Conservation (phyloP, 495 filamentous ascomycete species). For the Tuber melanosporum region DNA sequence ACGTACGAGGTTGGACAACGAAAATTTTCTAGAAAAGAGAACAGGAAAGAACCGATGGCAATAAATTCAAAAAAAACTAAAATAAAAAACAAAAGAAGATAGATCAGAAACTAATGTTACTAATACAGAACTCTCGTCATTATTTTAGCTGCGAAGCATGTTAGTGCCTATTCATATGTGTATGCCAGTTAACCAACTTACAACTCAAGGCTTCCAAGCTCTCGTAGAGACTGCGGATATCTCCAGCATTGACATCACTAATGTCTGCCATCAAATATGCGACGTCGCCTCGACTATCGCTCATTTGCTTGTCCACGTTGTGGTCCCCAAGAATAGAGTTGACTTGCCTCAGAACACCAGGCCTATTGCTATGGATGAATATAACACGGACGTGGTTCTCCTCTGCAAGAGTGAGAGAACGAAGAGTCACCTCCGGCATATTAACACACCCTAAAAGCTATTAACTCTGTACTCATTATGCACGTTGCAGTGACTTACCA, state of each 20-base stretch:
- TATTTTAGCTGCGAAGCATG: slow-evolving; percentile 59
- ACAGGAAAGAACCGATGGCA: background rate
- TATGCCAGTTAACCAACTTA: background rate
- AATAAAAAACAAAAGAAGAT: background rate
- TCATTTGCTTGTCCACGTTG: slow-evolving; percentile 98
- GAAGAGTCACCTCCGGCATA: slow-evolving; percentile 83
- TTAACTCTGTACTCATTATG: background rate
- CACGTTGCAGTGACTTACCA: slow-evolving; percentile 36
- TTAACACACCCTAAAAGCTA: slow-evolving; percentile 54
- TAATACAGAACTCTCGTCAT: slow-evolving; percentile 81
- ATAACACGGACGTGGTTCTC: slow-evolving; percentile 79
- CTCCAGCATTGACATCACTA: slow-evolving; percentile 66
- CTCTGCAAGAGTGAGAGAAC: slow-evolving; percentile 79
- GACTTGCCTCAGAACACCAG: slow-evolving; percentile 85
- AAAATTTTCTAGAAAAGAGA: background rate
- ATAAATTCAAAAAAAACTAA: background rate
- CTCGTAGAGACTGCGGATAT: slow-evolving; percentile 79
- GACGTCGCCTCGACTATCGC: slow-evolving; percentile 85
- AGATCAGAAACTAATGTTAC: background rate
- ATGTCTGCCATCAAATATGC: slow-evolving; percentile 98
- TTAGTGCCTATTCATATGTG: slow-evolving; percentile 2
- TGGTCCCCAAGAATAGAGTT: slow-evolving; percentile 88
- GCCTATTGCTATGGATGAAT: slow-evolving; percentile 91
- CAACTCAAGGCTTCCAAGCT: slow-evolving; percentile 68
- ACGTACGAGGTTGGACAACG: background rate